Conservation (phyloP, 257 asterid genomes). For the Scutellaria galericulata region DNA sequence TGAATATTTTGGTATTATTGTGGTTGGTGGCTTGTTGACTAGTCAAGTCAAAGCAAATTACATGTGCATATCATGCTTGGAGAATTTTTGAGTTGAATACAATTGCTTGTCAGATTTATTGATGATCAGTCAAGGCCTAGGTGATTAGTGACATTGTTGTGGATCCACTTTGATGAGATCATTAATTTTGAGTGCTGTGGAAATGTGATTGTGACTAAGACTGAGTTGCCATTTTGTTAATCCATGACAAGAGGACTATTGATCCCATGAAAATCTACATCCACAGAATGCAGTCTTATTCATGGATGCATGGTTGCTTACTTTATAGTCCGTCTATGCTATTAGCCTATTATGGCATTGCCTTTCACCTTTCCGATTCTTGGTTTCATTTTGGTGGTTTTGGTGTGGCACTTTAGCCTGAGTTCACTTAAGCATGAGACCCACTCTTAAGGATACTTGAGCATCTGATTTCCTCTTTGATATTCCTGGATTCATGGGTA, state of each 20-base stretch:
- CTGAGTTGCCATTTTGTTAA: not conserved
- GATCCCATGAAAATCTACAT: conserved; percentile 5
- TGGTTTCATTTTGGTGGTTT: not conserved
- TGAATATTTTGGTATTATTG: not conserved
- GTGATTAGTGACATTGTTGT: not conserved
- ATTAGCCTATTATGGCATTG: not conserved
- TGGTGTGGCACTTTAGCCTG: not conserved
- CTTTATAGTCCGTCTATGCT: not conserved
- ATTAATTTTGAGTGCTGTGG: conserved; percentile 3
- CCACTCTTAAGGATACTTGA: not conserved
- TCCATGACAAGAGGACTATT: not conserved
- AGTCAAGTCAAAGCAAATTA: not conserved
- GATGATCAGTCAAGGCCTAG: conserved; percentile 1
- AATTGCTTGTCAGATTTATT: not conserved
- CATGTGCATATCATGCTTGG: not conserved
- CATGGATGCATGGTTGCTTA: not conserved
- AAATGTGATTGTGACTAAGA: conserved; percentile 10
- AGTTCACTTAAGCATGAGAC: not conserved
- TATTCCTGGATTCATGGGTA: conserved; percentile 2
- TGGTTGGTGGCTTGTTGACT: not conserved
- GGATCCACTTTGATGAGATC: not conserved
- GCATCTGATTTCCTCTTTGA: conserved; percentile 3
- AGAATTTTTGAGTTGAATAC: conserved; percentile 12
- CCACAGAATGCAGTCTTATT: not conserved
- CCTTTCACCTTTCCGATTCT: not conserved